Evolutionary conservation across 805 yeast genomes (phyloP).

Genomic region (Lachancea quebecensis): DNA sequence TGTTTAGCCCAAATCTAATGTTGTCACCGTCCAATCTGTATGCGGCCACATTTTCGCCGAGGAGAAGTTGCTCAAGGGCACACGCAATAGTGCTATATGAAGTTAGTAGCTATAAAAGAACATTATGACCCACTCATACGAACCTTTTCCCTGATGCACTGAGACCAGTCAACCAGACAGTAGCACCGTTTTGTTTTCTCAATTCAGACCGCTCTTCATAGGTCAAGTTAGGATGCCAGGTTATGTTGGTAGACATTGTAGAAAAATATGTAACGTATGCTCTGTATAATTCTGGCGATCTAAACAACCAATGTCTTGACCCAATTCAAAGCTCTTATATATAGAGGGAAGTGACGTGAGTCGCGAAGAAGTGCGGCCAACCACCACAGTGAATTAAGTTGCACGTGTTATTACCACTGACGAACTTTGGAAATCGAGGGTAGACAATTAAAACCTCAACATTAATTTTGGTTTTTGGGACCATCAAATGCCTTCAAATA

Average conservation of each 20-base stretch:
- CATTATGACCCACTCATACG: background rate
- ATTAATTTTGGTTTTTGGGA: too few relatives aligned
- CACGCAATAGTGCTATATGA: constrained; percentile 71
- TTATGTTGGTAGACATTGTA: constrained; percentile 86
- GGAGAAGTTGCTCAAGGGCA: constrained; percentile 77
- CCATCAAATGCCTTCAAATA: too few relatives aligned
- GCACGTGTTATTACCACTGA: background rate
- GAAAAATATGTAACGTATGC: background rate
- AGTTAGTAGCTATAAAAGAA: constrained; percentile 2
- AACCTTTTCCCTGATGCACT: constrained; percentile 84
- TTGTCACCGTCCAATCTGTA: constrained; percentile 95
- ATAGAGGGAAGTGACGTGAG: too few relatives aligned
- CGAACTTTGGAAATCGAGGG: too few relatives aligned
- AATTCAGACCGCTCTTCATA: constrained; percentile 69
- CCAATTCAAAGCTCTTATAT: background rate
- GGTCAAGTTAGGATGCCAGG: constrained; percentile 91
- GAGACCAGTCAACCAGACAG: constrained; percentile 92
- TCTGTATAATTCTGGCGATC: too few relatives aligned
- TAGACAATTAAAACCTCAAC: too few relatives aligned
- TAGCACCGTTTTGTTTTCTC: constrained; percentile 78
- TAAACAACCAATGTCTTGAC: background rate
- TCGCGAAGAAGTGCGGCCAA: too few relatives aligned
- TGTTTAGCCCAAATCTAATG: constrained; percentile 88
- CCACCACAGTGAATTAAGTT: constrained; percentile 2
- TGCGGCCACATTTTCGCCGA: constrained; percentile 62